Base-by-base conservation (phyloP, 2,329 filamentous ascomycete genomes). In the Neocucurbitaria cava region DNA sequence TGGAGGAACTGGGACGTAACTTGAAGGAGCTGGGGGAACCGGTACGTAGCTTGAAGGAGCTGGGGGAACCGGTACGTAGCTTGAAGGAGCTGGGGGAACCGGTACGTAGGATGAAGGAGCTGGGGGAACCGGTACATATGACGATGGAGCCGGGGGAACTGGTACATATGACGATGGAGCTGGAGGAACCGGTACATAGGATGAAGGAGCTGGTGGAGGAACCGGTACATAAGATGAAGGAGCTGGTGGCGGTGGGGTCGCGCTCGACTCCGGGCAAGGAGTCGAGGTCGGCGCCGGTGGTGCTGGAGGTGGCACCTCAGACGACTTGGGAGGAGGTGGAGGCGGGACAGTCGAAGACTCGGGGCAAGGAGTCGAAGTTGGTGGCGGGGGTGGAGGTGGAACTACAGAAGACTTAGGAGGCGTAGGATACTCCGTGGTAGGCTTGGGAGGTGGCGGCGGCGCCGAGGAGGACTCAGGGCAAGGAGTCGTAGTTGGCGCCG, bases 321-420 rank as follows among this genome's bases (percentile, higher is more conserved):
- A 36, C 18, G 51, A 35, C 44, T 49, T 36, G 13, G 35, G 35
- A 18, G 35, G 33, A 33, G 45, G 35, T 40, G 43, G 44, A 8
- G 44, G 41, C 13, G 50, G 48, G 9, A 41, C 15, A 23, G 24
- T 56, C 13, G 48, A 45, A 28, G 48, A 44, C 36, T 49, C 46
- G 18, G 56, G 52, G 49, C 52, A 56, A 15, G 56, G 56, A 38
- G 51, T 57, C 18, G 52, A 41, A 36, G 52, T 46, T 31, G 31
- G 49, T 3, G 36, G 23, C 5, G 36, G 36, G 18, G 21, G 21
- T 23, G 36, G 18, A 23, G 36, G 35, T 4, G 35, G 35, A 13
- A 18, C 18, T n/a, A 18, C 35, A 13, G 35, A 38, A 38, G 35
- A 38, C 35, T 38, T 38, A 2, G 35, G 35, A 13, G 35, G 35